Conservation (phyloP, 2,329 filamentous ascomycete species). For the Didymella exigua region DNA sequence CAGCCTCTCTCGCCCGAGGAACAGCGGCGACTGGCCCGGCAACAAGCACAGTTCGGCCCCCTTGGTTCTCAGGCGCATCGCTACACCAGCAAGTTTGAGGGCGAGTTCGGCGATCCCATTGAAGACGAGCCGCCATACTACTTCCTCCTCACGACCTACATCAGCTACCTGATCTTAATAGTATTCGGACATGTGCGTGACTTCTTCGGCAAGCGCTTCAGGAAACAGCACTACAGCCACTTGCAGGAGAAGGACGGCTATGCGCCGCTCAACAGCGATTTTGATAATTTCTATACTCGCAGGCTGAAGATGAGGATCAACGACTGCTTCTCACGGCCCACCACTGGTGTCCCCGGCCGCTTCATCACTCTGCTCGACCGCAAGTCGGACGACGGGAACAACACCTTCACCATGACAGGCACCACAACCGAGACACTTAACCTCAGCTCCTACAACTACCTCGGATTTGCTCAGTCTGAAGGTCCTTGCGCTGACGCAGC, state of each 20-base stretch:
- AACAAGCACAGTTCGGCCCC: slow-evolving; percentile 91
- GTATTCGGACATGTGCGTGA: slow-evolving; percentile 94
- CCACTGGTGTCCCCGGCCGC: slow-evolving; percentile 89
- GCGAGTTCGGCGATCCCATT: slow-evolving; percentile 79
- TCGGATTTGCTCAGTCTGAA: slow-evolving; percentile 96
- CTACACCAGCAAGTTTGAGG: slow-evolving; percentile 87
- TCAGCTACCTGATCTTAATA: slow-evolving; percentile 96
- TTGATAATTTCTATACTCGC: slow-evolving; percentile 97
- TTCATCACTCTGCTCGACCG: slow-evolving; percentile 94
- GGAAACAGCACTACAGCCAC: slow-evolving; percentile 82
- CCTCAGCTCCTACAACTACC: slow-evolving; percentile 99
- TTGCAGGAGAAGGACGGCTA: slow-evolving; percentile 86
- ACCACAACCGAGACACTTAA: slow-evolving; percentile 94
- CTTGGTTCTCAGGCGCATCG: slow-evolving; percentile 79
- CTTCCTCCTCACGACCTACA: slow-evolving; percentile 95
- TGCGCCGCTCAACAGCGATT: slow-evolving; percentile 94
- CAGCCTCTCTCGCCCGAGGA: slow-evolving; percentile 87
- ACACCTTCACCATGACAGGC: slow-evolving; percentile 85
- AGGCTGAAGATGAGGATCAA: slow-evolving; percentile 93
- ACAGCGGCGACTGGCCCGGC: slow-evolving; percentile 72
- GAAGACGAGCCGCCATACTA: slow-evolving; percentile 97
- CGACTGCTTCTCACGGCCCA: slow-evolving; percentile 92
- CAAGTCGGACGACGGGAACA: slow-evolving; percentile 88
- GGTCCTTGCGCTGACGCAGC: slow-evolving; percentile 94
- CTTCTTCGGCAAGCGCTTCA: slow-evolving; percentile 97